Conservation (phyloP, 2,329 filamentous ascomycete species). For the Aspergillus calidoustus region DNA sequence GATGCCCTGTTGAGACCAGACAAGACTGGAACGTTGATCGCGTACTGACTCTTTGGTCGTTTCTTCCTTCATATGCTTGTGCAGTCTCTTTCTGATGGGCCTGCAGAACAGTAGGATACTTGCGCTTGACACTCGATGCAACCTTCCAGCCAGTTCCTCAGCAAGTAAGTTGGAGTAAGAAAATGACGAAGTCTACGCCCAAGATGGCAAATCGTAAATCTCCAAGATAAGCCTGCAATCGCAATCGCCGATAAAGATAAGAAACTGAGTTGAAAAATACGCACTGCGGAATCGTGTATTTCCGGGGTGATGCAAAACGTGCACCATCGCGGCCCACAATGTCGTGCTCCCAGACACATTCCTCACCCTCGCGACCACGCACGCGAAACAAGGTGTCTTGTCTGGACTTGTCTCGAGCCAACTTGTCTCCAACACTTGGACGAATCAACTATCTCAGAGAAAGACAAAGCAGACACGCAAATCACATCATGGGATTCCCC, state of each 20-base stretch:
- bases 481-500: constrained; percentile 9
- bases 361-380: neutral
- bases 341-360: constrained; percentile 5
- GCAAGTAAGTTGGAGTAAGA: too few species aligned
- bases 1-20: too few species aligned
- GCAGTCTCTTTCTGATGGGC: too few species aligned
- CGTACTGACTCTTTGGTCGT: too few species aligned
- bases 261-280: neutral
- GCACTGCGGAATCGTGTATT: neutral
- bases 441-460: neutral
- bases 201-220: neutral
- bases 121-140: too few species aligned
- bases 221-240: neutral
- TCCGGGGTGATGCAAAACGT: neutral
- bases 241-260: too few species aligned
- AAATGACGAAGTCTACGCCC: neutral
- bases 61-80: too few species aligned
- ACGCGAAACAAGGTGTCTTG: neutral
- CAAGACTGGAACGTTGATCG: too few species aligned
- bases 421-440: neutral
- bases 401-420: too few species aligned
- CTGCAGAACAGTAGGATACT: too few species aligned
- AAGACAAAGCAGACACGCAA: neutral
- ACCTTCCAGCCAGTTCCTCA: too few species aligned
- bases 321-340: constrained; percentile 22